Percentiles rank a stretch among this genome's conserved stretches.
Conservation (phyloP, 345 rosid genomes). For the Salix suchowensis region DNA sequence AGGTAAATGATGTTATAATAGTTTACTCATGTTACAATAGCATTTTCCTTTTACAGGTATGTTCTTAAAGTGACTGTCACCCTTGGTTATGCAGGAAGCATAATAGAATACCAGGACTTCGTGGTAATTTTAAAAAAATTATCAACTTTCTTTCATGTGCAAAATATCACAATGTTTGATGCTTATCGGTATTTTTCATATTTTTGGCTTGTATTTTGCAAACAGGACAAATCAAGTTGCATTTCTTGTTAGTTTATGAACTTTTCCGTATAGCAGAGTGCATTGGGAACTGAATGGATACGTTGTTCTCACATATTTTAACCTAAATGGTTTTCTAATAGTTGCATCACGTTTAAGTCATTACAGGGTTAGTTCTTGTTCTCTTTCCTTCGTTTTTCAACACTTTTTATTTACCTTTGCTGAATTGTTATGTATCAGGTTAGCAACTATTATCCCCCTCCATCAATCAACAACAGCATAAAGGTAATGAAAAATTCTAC, state of each 20-base stretch:
- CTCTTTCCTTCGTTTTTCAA: not conserved
- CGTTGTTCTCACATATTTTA: not conserved
- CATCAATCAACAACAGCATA: conserved; percentile 85
- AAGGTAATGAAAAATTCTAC: conserved; percentile 45
- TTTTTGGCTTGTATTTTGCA: not conserved
- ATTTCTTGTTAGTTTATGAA: not conserved
- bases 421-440: conserved; percentile 48
- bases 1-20: not conserved
- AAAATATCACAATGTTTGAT: not conserved
- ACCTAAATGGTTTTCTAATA: not conserved
- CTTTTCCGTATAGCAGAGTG: not conserved
- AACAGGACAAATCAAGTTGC: not conserved
- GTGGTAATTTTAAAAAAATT: conserved; percentile 48
- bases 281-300: not conserved
- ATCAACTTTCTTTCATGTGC: not conserved
- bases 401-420: conserved; percentile 8
- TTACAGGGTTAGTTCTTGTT: not conserved
- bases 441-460: conserved; percentile 64
- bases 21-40: not conserved
- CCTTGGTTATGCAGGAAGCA: conserved; percentile 91
- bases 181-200: not conserved
- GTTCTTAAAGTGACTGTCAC: conserved; percentile 84
- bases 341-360: not conserved
- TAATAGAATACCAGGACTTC: conserved; percentile 88
- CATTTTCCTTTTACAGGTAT: conserved; percentile 53